These are phyloP conservation scores for Thamnidium elegans DNA, from an alignment of 192 early-diverging fungal genomes.

Conservation along the genomic window DNA sequence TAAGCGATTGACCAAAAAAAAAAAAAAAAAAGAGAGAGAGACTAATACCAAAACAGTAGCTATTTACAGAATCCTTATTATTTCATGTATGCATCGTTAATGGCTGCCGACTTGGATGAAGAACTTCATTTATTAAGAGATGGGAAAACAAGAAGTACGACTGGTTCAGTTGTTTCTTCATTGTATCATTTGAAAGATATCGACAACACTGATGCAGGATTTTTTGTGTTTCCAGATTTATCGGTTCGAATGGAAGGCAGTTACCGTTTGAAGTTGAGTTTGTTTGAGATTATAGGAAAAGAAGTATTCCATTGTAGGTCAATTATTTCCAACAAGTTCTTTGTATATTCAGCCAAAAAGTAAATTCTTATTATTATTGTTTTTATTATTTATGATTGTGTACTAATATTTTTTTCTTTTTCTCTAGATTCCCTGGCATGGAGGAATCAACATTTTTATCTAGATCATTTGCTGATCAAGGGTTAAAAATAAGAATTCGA, in stretches of 20 bases:
- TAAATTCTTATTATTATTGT: background rate
- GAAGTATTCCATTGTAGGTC: constrained; percentile 90
- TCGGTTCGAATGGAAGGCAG: constrained; percentile 92
- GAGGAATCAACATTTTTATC: constrained; percentile 90
- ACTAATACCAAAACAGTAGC: constrained; percentile 17
- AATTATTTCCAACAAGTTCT: constrained; percentile 80
- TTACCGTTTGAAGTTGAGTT: constrained; percentile 79
- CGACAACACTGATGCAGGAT: constrained; percentile 86
- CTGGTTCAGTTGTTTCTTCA: constrained; percentile 91
- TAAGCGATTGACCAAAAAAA: no score
- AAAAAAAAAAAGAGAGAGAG: background rate
- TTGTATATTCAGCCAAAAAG: constrained; percentile 86
- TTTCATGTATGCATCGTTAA: constrained; percentile 94
- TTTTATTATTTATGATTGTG: constrained; percentile 1
- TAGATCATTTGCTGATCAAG: constrained; percentile 93
- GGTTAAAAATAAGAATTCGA: constrained; percentile 89
- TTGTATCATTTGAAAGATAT: constrained; percentile 87
- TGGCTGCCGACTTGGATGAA: constrained; percentile 76
- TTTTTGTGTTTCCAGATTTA: constrained; percentile 96
- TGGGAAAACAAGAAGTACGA: constrained; percentile 86
- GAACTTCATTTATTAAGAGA: constrained; percentile 88
- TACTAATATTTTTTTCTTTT: background rate
- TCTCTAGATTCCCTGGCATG: constrained; percentile 88
- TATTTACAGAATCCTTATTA: constrained; percentile 87
- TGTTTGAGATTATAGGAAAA: constrained; percentile 86